A percentile compares a stretch with the other conserved stretches of the same genome.
Conservation (phyloP, 2,329 filamentous ascomycete genomes). For the Talaromyces sp. region DNA sequence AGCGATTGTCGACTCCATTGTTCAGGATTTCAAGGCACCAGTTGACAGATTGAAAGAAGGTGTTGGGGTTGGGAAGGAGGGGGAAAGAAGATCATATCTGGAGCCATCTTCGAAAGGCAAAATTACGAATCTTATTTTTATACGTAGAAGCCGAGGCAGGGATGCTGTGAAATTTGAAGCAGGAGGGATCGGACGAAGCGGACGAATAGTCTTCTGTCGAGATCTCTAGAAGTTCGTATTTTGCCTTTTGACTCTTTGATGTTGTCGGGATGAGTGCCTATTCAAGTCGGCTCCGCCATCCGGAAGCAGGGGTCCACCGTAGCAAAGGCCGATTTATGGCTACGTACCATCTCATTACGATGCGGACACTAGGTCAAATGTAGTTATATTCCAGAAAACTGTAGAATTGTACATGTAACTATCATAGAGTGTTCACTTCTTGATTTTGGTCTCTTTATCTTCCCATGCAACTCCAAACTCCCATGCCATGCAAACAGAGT, state of each 20-base stretch:
- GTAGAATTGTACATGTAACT: not conserved
- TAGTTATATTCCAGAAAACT: not conserved
- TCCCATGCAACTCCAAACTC: slow-evolving; percentile 28
- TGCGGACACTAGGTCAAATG: slow-evolving; percentile 1
- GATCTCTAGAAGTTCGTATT: not conserved
- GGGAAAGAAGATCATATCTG: not conserved
- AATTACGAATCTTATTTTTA: not conserved
- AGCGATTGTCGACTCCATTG: slow-evolving; percentile 14
- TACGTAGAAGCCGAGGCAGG: not conserved
- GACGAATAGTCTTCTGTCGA: not conserved
- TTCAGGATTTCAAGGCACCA: not conserved
- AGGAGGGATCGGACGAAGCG: not conserved
- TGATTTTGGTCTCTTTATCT: not conserved
- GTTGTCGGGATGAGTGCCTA: not conserved
- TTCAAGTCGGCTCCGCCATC: not conserved
- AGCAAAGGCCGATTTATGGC: not conserved
- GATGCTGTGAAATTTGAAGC: too few species aligned
- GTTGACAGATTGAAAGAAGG: not conserved
- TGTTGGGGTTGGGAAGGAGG: not conserved
- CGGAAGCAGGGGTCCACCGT: not conserved
- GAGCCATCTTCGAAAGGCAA: not conserved
- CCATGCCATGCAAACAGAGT: slow-evolving; percentile 27
- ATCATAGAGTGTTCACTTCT: not conserved
- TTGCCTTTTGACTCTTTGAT: not conserved
- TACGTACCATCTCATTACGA: not conserved